These are phyloP conservation scores for Anthracocystis panici-leucophaei DNA, from an alignment of 1,284 basidiomycete genomes.

Conservation along the genomic window DNA sequence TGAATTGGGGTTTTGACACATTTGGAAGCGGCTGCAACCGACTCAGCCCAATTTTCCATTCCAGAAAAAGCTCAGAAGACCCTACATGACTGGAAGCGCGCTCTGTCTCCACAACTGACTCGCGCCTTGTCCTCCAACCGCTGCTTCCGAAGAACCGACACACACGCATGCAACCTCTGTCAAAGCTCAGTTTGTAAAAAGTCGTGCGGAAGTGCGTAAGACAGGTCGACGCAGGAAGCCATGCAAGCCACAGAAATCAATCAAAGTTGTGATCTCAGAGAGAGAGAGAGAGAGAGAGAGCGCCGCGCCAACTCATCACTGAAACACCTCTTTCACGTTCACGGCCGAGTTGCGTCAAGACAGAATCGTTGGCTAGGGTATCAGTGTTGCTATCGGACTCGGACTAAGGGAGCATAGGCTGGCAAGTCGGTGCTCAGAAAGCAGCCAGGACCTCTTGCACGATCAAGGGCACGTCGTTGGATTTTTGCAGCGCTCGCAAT, in stretches of 20 bases:
- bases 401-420: neutral
- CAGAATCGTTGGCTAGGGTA: constrained; percentile 2
- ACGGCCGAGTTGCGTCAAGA: neutral
- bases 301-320: too few species aligned
- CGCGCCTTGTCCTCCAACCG: too few species aligned
- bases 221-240: neutral
- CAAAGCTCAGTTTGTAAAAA: neutral
- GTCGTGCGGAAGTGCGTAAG: neutral
- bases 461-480: constrained; percentile 54
- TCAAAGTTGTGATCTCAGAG: constrained; percentile 8
- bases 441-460: constrained; percentile 51
- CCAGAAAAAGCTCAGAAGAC: constrained; percentile 2
- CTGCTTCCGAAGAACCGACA: too few species aligned
- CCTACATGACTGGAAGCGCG: constrained; percentile 10
- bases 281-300: neutral
- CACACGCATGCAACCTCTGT: neutral
- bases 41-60: too few species aligned
- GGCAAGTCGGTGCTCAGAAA: constrained; percentile 20
- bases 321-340: neutral
- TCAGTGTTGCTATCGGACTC: neutral
- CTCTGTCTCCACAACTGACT: neutral
- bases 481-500: constrained; percentile 40
- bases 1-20: constrained; percentile 36
- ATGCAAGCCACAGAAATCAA: constrained; percentile 9
- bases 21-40: neutral